Conservation (phyloP, 352 stramenopile genomes). For the Phytophthora pistaciae region DNA sequence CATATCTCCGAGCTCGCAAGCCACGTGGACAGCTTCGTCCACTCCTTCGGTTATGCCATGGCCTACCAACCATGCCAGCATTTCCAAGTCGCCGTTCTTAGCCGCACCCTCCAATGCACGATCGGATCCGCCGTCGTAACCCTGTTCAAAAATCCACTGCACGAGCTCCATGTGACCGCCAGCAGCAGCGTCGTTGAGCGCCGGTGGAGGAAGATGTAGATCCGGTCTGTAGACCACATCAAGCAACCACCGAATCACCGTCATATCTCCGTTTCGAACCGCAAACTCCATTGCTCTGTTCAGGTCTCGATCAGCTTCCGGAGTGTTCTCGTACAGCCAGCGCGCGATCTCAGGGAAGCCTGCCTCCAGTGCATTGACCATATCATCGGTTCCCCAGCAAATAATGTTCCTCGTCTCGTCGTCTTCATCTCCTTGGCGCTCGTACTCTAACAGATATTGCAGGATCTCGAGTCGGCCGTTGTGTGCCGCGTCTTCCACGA, state of each 20-base stretch:
- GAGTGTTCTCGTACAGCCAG: conserved; percentile 23
- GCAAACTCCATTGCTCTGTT: conserved; percentile 11
- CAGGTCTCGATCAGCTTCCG: conserved; percentile 2
- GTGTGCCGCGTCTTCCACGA: conserved; percentile 23
- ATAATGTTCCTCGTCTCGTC: conserved; percentile 8
- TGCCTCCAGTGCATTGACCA: conserved; percentile 10
- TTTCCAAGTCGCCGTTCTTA: conserved; percentile 15
- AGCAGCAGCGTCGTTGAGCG: conserved; percentile 20
- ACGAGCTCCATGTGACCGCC: conserved; percentile 18
- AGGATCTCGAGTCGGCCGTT: conserved; percentile 18
- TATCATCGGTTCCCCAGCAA: conserved; percentile 22
- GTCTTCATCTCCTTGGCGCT: not conserved
- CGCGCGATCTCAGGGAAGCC: conserved; percentile 3
- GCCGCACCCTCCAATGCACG: conserved; percentile 9
- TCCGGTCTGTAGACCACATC: conserved; percentile 15
- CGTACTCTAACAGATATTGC: conserved; percentile 18
- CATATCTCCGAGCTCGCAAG: conserved; percentile 9
- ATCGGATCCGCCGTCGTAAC: conserved; percentile 1
- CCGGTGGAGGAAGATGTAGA: not conserved
- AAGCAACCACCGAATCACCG: conserved; percentile 12
- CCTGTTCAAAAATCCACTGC: conserved; percentile 17
- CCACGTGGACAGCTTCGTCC: conserved; percentile 4
- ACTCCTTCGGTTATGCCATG: conserved; percentile 6
- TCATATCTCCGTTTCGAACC: not conserved
- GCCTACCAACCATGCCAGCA: conserved; percentile 14